A percentile compares a stretch with the other conserved stretches of the same genome.
These are phyloP conservation scores for Epichloe glyceriae DNA, from an alignment of 2,329 filamentous ascomycete genomes.

Conservation along the genomic window DNA sequence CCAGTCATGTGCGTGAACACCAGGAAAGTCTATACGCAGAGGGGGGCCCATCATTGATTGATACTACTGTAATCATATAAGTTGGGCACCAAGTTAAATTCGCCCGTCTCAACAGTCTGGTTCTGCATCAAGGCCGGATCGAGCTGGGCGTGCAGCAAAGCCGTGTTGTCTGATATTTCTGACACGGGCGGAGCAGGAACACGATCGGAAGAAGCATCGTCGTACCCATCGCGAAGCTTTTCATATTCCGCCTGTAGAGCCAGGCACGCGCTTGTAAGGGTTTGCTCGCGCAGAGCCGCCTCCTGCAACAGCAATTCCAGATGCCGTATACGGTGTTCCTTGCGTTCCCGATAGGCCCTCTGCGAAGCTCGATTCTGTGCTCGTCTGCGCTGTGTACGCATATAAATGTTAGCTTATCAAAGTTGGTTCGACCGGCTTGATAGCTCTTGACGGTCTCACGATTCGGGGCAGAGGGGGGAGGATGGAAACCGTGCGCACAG, in stretches of 20 bases:
- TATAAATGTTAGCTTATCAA: constrained; percentile 1
- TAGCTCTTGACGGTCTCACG: too few relatives aligned
- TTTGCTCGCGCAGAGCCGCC: constrained; percentile 40
- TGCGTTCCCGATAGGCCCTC: too few relatives aligned
- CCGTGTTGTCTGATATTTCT: too few relatives aligned
- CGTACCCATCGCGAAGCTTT: constrained; percentile 16
- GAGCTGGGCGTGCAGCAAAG: neutral
- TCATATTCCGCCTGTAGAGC: constrained; percentile 33
- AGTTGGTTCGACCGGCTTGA: too few relatives aligned
- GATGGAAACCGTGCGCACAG: constrained; percentile 20
- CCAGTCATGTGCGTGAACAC: neutral
- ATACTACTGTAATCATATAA: neutral
- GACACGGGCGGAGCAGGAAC: too few relatives aligned
- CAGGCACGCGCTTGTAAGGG: constrained; percentile 40
- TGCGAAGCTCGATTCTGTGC: constrained; percentile 13
- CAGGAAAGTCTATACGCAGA: neutral
- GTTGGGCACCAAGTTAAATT: neutral
- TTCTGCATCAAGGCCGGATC: neutral
- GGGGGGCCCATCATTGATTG: too few relatives aligned
- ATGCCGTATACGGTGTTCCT: constrained; percentile 34
- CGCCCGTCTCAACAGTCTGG: neutral
- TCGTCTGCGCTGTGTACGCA: constrained; percentile 15
- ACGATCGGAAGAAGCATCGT: neutral
- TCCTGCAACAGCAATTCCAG: constrained; percentile 40
- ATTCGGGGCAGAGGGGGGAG: too few relatives aligned